Evolutionary conservation across 1,139 yeast species (phyloP).

Genomic region (Williopsis jadinii): DNA sequence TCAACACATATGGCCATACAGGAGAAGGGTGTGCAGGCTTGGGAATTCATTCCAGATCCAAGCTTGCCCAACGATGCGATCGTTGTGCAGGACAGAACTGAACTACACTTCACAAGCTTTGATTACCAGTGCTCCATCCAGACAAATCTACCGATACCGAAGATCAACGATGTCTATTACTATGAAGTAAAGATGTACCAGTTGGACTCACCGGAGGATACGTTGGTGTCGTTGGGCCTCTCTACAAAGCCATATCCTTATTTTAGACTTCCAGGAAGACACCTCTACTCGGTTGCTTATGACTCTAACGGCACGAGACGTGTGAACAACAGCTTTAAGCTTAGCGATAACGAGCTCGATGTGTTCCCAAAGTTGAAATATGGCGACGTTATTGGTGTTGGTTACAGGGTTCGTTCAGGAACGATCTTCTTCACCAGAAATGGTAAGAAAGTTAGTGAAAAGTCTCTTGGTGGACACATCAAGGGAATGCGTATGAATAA

Average conservation of each 20-base stretch:
- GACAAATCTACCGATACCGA: constrained; percentile 84
- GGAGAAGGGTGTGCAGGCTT: constrained; percentile 89
- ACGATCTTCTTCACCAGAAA: constrained; percentile 85
- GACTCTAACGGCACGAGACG: constrained; percentile 80
- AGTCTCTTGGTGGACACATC: constrained; percentile 66
- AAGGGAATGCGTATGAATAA: constrained; percentile 75
- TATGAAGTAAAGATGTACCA: constrained; percentile 72
- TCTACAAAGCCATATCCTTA: constrained; percentile 87
- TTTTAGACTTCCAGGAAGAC: constrained; percentile 71
- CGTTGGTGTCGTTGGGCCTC: constrained; percentile 62
- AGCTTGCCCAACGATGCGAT: constrained; percentile 55
- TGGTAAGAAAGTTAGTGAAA: constrained; percentile 74
- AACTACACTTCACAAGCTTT: constrained; percentile 63
- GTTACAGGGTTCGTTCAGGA: constrained; percentile 75
- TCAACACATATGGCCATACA: constrained; percentile 50
- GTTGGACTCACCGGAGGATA: constrained; percentile 48
- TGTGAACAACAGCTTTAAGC: constrained; percentile 67
- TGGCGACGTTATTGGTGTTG: constrained; percentile 92
- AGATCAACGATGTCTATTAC: constrained; percentile 81
- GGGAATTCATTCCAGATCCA: constrained; percentile 79
- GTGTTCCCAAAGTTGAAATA: constrained; percentile 69
- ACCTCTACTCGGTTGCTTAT: constrained; percentile 77
- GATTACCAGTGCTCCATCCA: constrained; percentile 71
- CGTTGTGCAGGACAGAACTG: constrained; percentile 64
- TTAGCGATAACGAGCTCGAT: constrained; percentile 42